Percentiles rank a stretch among this genome's conserved stretches.
Evolutionary conservation across 257 asterid genomes (phyloP).

Genomic region (Thymus mandschuricus): DNA sequence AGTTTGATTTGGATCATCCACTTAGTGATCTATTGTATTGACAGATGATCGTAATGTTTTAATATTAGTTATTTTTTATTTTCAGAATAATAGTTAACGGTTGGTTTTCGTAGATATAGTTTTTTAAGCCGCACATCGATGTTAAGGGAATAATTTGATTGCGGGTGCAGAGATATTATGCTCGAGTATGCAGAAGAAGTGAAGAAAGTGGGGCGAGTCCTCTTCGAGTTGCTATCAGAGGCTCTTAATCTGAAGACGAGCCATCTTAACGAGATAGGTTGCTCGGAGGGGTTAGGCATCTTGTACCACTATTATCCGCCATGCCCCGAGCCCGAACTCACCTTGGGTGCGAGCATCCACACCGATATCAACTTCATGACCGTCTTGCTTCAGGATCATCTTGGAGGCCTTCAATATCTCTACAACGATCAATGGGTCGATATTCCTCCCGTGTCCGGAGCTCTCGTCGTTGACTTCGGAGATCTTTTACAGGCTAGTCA

Average conservation of each 20-base stretch:
- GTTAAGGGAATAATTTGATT: background rate
- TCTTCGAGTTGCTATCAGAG: background rate
- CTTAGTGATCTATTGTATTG: too few species aligned
- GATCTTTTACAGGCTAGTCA: slow-evolving; percentile 1
- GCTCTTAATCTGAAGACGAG: background rate
- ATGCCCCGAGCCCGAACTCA: background rate
- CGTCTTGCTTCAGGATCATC: background rate
- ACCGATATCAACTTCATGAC: background rate
- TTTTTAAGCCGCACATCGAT: too few species aligned
- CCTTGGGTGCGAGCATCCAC: slow-evolving; percentile 6
- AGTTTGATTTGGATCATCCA: too few species aligned
- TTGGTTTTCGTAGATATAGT: too few species aligned
- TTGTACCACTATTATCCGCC: background rate
- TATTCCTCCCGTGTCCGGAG: background rate
- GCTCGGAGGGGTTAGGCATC: background rate
- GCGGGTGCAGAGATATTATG: background rate
- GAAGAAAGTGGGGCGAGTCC: background rate
- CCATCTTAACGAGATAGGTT: background rate
- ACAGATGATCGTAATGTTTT: too few species aligned
- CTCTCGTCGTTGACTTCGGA: background rate
- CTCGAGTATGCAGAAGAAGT: background rate
- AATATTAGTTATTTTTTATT: too few species aligned
- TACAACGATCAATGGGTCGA: background rate
- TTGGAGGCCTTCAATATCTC: background rate
- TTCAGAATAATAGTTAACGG: too few species aligned